These are phyloP conservation scores for Lolium perenne DNA, from an alignment of 176 grass and related monocot genomes.

Conservation along the genomic window DNA sequence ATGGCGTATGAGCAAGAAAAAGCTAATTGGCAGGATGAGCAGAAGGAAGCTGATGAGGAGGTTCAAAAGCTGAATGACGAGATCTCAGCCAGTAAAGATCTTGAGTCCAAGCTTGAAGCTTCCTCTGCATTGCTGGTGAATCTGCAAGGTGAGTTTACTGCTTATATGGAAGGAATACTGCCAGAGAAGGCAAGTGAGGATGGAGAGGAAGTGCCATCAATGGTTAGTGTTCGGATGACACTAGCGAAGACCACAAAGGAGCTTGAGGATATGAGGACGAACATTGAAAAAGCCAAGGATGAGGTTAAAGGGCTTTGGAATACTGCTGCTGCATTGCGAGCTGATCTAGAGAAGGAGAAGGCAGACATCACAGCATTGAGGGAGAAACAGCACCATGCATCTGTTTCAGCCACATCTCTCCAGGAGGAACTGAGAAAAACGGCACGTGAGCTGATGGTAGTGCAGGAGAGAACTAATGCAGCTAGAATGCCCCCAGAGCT, in stretches of 20 bases:
- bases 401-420: constrained; percentile 47
- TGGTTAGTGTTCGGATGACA: not conserved
- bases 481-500: constrained; percentile 53
- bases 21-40: constrained; percentile 61
- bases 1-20: constrained; percentile 67
- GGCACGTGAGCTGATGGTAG: constrained; percentile 37
- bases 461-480: constrained; percentile 48
- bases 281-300: constrained; percentile 66
- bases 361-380: constrained; percentile 37
- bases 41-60: constrained; percentile 65
- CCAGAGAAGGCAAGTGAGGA: constrained; percentile 5
- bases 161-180: constrained; percentile 44
- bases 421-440: constrained; percentile 61
- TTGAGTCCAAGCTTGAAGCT: constrained; percentile 57
- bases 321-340: constrained; percentile 56
- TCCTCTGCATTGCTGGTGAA: constrained; percentile 54
- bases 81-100: constrained; percentile 43
- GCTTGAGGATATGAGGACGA: constrained; percentile 60
- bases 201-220: constrained; percentile 29
- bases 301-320: constrained; percentile 63
- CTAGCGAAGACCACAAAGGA: constrained; percentile 52
- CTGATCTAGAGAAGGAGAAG: constrained; percentile 67
- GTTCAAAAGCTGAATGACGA: constrained; percentile 52
- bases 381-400: constrained; percentile 52
- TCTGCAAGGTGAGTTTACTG: constrained; percentile 52